Evolutionary conservation across 1,284 basidiomycete genomes (phyloP), one percentile per base, ranked within the genome.

Genomic region (Rhodotorula sp.): DNA sequence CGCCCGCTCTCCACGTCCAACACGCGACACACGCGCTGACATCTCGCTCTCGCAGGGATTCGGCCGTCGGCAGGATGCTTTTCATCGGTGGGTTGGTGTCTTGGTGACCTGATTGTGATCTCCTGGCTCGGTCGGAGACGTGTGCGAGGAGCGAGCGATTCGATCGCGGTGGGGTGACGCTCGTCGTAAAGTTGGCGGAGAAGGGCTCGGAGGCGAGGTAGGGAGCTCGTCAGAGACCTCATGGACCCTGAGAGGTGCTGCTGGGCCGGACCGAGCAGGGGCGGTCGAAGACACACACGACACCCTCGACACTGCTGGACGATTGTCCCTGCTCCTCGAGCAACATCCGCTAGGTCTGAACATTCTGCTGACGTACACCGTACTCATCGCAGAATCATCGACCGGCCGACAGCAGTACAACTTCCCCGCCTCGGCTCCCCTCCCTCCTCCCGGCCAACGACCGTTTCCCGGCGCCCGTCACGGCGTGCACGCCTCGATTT

Each of bases 401-500:
- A 80, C 80, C 4, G 80, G 80, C 30, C 69, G 80, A 39, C 78
- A 77, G 27, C 79, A 78, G 71, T 80, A 79, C 79, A 78, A 79
- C 70, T 79, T 79, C 39, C 80, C 80, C 27, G 56, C 72, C 22
- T 62, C 73, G 24, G 62, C 68, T 11, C 71, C 65, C 15, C 57
- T 67, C 11, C 70, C 70, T 48, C 59, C 64, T 6, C 66, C 68
- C 24, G 66, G 65, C 2, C 68, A 73, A 53, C 60, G 67, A 29
- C 66, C 68, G 6, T 63, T 68, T 32, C 60, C 58, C 64, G 75
- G 64, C 63, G 68, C 58, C 59, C 75, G 68, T 29, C 76, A 65
- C 68, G 74, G 59, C 70, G 69, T 60, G 59, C 79, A 61, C 77
- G 78, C 61, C 67, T 79, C 34, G 77, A 79, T 73, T 76, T 78